Evolutionary conservation across 1,284 basidiomycete species (phyloP).

Genomic region (Apiotrichum gamsii): DNA sequence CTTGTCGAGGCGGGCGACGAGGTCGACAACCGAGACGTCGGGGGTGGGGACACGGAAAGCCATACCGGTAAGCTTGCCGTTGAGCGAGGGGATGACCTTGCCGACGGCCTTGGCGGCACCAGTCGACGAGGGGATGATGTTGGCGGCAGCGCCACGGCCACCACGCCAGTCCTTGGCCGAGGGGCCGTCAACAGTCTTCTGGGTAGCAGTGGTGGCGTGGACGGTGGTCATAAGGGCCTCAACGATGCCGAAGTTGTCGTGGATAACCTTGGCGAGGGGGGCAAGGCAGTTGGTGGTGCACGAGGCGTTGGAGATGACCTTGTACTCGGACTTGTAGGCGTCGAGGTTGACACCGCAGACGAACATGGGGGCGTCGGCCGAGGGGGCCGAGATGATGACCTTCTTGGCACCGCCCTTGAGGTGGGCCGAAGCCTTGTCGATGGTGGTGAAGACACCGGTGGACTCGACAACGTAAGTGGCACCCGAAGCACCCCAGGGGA

Average conservation of each 20-base stretch:
- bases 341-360: constrained; percentile 96
- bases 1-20: constrained; percentile 91
- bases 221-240: constrained; percentile 99
- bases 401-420: constrained; percentile 99
- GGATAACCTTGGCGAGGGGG: constrained; percentile 93
- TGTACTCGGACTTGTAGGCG: constrained; percentile 82
- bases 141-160: constrained; percentile 91
- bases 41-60: constrained; percentile 96
- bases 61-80: constrained; percentile 94
- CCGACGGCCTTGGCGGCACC: constrained; percentile 99
- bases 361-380: constrained; percentile 97
- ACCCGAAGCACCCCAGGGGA: constrained; percentile 73
- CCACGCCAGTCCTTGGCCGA: constrained; percentile 75
- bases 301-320: constrained; percentile 95
- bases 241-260: constrained; percentile 90
- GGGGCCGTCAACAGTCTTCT: constrained; percentile 98
- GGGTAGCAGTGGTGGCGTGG: constrained; percentile 93
- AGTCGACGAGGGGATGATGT: constrained; percentile 99
- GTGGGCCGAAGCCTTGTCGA: constrained; percentile 78
- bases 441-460: constrained; percentile 99
- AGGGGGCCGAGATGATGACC: constrained; percentile 99
- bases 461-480: constrained; percentile 97
- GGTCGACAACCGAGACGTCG: constrained; percentile 97
- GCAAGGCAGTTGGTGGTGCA: constrained; percentile 99
- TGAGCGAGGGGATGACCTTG: constrained; percentile 94